Conservation (phyloP, 2,329 filamentous ascomycete genomes). For the Nothomitra cinnamomea region DNA sequence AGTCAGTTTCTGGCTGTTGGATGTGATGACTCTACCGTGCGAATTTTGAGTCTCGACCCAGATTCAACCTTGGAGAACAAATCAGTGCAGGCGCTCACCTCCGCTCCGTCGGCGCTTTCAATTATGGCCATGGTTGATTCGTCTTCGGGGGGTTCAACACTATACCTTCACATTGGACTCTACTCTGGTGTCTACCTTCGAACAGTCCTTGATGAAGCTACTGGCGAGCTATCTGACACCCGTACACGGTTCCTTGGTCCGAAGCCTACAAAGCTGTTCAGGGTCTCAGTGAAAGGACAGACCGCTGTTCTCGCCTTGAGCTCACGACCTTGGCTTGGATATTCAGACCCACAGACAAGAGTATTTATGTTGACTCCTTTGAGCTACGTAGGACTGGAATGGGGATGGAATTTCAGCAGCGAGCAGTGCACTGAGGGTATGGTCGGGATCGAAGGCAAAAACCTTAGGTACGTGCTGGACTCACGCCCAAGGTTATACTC, state of each 20-base stretch:
- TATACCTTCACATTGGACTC: conserved; percentile 91
- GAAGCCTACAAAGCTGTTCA: conserved; percentile 76
- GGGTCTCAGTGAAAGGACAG: conserved; percentile 73
- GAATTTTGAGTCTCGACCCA: conserved; percentile 76
- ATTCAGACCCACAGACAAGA: conserved; percentile 72
- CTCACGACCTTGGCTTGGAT: conserved; percentile 90
- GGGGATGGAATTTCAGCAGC: conserved; percentile 92
- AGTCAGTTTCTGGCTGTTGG: conserved; percentile 92
- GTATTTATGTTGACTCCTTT: conserved; percentile 85
- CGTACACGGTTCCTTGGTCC: conserved; percentile 87
- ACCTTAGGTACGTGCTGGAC: conserved; percentile 52
- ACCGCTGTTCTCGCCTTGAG: conserved; percentile 79
- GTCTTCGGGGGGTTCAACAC: conserved; percentile 67
- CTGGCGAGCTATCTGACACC: conserved; percentile 87
- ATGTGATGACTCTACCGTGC: conserved; percentile 90
- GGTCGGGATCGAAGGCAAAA: conserved; percentile 82
- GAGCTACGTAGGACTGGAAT: conserved; percentile 75
- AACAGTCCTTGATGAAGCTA: conserved; percentile 87
- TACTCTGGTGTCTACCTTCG: conserved; percentile 92
- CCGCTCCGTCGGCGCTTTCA: conserved; percentile 70
- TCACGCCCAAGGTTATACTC: conserved; percentile 23
- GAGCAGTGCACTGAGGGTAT: conserved; percentile 88
- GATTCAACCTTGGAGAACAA: conserved; percentile 85
- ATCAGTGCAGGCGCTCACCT: conserved; percentile 83
- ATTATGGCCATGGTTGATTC: conserved; percentile 96